Base-by-base conservation (phyloP, 2,329 filamentous ascomycete species). In the Alternaria ventricosa region DNA sequence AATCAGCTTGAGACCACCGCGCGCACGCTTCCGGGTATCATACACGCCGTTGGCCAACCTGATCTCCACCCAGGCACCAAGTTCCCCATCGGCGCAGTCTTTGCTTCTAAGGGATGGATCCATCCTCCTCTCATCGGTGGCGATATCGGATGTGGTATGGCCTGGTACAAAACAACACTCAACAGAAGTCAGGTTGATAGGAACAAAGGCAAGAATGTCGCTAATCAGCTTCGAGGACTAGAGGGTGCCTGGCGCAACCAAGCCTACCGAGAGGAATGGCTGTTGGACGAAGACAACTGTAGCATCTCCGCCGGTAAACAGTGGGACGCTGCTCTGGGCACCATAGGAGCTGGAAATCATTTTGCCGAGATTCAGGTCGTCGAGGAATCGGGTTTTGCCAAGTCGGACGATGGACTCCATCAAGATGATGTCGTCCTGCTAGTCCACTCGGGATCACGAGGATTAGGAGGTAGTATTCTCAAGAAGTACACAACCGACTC, bases 111-210 rank as follows among this genome's bases (percentile, higher is more conserved):
- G 30, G 69, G 65, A 61, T 81, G 78, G 71, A 75, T 81, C 18
- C 77, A 81, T 56, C 79, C 78, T 15, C 78, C 75, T 15, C 66
- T 82, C 11, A 81, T 81, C 10, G 79, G 80, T 3, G 67, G 75
- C 6, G 78, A 82, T 46, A 81, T 82, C 53, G 80, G 78, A 0
- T 81, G 79, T 60, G 80, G 79, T 0, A 82, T 81, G 78, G 71
- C 78, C 8, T 81, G 77, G 76, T 81, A 79, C 58, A 74, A 71
- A 61, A 79, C 79, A 12, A 70, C 56, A 6, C 66, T 81, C 5
- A 64, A 71, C 15, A 46, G 72, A 33, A 65, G 55, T n/a, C 74
- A 78, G 33, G 71, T 80, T 6, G 77, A 79, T 28, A 73, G 76
- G 6, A 71, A 78, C 50, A 77, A 74, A 36, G 76, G 75, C 3